A percentile compares a stretch with the other conserved stretches of the same genome.
Conservation (phyloP, 139 green algal genomes). For the Chlorella sp. region DNA sequence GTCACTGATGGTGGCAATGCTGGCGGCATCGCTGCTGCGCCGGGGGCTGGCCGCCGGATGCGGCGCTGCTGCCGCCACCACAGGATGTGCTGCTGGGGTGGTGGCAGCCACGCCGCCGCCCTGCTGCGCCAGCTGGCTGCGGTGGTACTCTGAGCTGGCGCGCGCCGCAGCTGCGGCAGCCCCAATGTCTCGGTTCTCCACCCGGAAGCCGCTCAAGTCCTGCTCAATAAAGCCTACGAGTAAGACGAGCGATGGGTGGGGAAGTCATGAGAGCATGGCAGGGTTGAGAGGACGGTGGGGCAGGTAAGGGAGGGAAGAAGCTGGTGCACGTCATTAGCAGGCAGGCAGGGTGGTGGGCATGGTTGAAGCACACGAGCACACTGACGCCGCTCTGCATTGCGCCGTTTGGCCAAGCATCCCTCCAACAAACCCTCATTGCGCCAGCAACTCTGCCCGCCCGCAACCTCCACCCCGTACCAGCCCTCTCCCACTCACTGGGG, state of each 20-base stretch:
- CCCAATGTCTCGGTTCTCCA: not conserved
- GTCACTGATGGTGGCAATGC: constrained; percentile 2
- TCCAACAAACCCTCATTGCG: not conserved
- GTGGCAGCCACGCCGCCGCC: not conserved
- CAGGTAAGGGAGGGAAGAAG: not conserved
- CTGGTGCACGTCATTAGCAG: not conserved
- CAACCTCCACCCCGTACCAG: not conserved
- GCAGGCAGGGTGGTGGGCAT: not conserved
- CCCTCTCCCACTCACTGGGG: not conserved
- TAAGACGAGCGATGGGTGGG: not conserved
- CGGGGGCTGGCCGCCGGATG: not conserved
- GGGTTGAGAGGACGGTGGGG: not conserved
- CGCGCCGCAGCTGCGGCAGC: not conserved
- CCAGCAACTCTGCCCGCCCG: not conserved
- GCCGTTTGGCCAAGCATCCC: not conserved
- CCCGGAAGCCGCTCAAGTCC: constrained; percentile 21
- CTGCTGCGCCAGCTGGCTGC: not conserved
- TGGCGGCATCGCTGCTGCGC: not conserved
- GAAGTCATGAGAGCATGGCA: not conserved
- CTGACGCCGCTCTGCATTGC: not conserved
- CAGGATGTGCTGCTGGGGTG: not conserved
- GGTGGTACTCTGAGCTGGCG: not conserved
- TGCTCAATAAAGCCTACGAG: not conserved
- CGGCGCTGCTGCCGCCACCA: not conserved
- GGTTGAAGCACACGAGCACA: not conserved